Base-by-base conservation (phyloP, 768 basidiomycete genomes). In the Scleroderma citrinum region DNA sequence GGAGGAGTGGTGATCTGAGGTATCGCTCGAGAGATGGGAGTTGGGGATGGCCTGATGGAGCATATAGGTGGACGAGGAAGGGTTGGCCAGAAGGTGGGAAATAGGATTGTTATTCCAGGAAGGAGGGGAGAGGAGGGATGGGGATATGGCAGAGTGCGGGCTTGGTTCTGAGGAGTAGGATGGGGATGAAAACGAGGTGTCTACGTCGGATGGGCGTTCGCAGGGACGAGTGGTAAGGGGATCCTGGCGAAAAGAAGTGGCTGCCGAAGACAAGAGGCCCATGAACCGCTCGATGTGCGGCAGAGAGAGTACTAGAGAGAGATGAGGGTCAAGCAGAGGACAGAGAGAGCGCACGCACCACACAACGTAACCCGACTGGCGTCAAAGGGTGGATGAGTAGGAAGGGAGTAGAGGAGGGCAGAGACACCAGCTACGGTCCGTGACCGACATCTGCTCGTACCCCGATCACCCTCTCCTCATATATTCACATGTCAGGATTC, bases 201-300 rank as follows among this genome's bases (percentile, higher is more conserved):
- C 68, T 31, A 71, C 57, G n/a, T n/a, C n/a, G 21, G 73, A 64
- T 11, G 71, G 67, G 39, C 66, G 67, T 48, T 64, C 61, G 19
- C 69, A 69, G 42, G 64, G 48, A 30, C 60, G 57, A 40, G 40
- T n/a, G 38, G 58, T 51, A 32, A 47, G 54, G 46, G 50, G 35
- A 41, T 61, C 59, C 49, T 71, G 66, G 47, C 59, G 49, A 54
- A 54, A 65, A 17, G 53, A 44, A 46, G 62, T 59, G 5, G 58
- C 42, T 44, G 72, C 61, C n/a, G n/a, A n/a, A 24, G 69, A 61
- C 7, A 67, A 57, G 48, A 64, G 61, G 55, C 67, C 67, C 69
- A 70, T 70, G 50, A 51, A 52, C 48, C 52, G 37, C 48, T 51
- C 35, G 50, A 40, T 48, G 48, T 43, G 44, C 38, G 30, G 44